These are phyloP conservation scores for Akanthomyces lecanii DNA, from an alignment of 2,329 filamentous ascomycete species.

Conservation along the genomic window DNA sequence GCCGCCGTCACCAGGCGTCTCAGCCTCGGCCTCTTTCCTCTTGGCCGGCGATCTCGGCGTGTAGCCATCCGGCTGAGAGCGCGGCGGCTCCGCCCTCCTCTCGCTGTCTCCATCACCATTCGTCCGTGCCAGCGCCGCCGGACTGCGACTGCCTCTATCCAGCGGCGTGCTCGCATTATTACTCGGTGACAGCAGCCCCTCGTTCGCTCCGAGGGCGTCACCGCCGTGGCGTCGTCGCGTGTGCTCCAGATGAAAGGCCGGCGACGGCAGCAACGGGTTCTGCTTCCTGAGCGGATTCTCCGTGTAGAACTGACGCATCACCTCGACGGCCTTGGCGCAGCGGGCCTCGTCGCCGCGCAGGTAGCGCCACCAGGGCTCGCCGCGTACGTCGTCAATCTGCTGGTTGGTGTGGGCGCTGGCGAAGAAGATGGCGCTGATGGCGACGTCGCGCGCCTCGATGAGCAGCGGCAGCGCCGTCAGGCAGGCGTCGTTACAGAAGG, in stretches of 20 bases:
- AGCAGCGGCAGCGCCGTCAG: conserved; percentile 81
- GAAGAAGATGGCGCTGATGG: conserved; percentile 82
- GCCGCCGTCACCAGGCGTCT: conserved; percentile 29
- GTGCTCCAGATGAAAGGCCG: conserved; percentile 52
- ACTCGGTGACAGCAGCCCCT: conserved; percentile 43
- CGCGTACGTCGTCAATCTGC: conserved; percentile 70
- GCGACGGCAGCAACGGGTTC: conserved; percentile 50
- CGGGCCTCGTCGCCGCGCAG: conserved; percentile 67
- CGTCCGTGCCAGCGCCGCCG: conserved; percentile 27
- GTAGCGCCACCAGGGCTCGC: conserved; percentile 82
- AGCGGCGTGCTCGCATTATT: conserved; percentile 42
- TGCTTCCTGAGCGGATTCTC: conserved; percentile 60
- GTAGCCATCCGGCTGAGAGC: conserved; percentile 30
- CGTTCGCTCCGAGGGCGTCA: conserved; percentile 27
- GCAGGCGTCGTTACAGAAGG: conserved; percentile 87
- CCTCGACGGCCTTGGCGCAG: conserved; percentile 68
- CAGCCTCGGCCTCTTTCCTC: conserved; percentile 38
- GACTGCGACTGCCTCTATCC: conserved; percentile 48
- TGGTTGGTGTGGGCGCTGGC: conserved; percentile 71
- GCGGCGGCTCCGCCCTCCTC: conserved; percentile 25
- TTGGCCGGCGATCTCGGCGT: conserved; percentile 37
- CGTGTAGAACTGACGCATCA: conserved; percentile 66
- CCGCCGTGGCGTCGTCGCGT: conserved; percentile 48
- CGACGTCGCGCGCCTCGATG: conserved; percentile 74
- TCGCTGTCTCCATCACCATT: conserved; percentile 37